A percentile compares a stretch with the other conserved stretches of the same genome.
These are phyloP conservation scores for Lenwebbia sp. DNA, from an alignment of 345 rosid genomes.

Conservation along the genomic window DNA sequence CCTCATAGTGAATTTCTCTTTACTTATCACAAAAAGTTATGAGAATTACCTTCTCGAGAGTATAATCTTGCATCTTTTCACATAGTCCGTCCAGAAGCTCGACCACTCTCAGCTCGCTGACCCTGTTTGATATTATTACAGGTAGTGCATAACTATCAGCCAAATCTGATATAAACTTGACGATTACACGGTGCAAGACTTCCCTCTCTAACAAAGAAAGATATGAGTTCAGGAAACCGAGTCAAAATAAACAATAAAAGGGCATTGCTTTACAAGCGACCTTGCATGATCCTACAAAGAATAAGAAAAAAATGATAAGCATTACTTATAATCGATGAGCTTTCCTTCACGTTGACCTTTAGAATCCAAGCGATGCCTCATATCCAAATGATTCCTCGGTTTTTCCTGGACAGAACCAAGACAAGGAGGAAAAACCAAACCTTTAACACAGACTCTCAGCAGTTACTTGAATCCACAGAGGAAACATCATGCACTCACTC, in stretches of 20 bases:
- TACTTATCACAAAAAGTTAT: not conserved
- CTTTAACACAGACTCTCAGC: not conserved
- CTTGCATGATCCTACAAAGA: not conserved
- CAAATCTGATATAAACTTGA: not conserved
- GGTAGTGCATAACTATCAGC: not conserved
- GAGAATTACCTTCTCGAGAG: conserved; percentile 58
- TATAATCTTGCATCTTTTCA: conserved; percentile 89
- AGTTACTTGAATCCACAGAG: not conserved
- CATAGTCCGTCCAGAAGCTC: conserved; percentile 90
- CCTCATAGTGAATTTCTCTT: not conserved
- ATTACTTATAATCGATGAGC: conserved; percentile 82
- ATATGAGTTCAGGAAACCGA: not conserved
- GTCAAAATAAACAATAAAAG: not conserved
- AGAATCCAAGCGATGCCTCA: conserved; percentile 84
- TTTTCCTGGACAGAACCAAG: conserved; percentile 42
- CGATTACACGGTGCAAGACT: not conserved
- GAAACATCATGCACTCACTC: conserved; percentile 1
- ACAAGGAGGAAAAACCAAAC: not conserved
- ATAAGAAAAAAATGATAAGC: not conserved
- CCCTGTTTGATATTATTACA: conserved; percentile 25
- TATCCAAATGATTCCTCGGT: conserved; percentile 88
- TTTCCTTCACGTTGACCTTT: conserved; percentile 91
- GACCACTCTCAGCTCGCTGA: conserved; percentile 86
- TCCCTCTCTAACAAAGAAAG: not conserved
- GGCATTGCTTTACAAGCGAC: not conserved